Conservation (phyloP, 345 rosid species). For the Arabidopsis thaliana region TAIR10.1 NC_003071.7:18901001-18901500, state of each 20-base stretch:
- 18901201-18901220: not conserved
- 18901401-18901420: slow-evolving; percentile 26
- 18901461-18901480: slow-evolving; percentile 21
- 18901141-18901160: not conserved
- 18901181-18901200: slow-evolving; percentile 1
- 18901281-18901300: not conserved
- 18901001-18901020: slow-evolving; percentile 45
- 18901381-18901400: not conserved
- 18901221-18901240: not conserved
- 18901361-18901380: slow-evolving; percentile 14
- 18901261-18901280: slow-evolving; percentile 7
- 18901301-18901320: too few species aligned
- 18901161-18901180: not conserved
- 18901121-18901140: not conserved
- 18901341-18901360: not conserved
- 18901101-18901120: slow-evolving; percentile 1
- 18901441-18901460: slow-evolving; percentile 21
- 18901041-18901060: slow-evolving; percentile 55
- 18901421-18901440: slow-evolving; percentile 20
- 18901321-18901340: not conserved
- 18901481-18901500: not conserved
- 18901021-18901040: slow-evolving; percentile 50
- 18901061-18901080: slow-evolving; percentile 56
- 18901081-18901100: slow-evolving; percentile 4
- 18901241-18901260: not conserved